Evolutionary conservation across 148 eudicot genomes (phyloP).

Genomic region (Rhododendron griersonianum): DNA sequence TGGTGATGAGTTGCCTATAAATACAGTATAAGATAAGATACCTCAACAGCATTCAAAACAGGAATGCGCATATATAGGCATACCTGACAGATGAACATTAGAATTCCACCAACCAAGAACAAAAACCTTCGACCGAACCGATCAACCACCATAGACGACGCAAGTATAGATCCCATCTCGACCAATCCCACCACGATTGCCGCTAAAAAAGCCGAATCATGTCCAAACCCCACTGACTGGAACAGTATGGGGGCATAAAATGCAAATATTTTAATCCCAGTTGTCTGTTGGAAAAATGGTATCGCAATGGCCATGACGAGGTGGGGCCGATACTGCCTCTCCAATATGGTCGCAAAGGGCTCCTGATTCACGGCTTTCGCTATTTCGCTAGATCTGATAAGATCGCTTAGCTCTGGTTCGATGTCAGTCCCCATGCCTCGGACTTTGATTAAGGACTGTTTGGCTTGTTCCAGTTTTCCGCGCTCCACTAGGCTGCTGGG

Average conservation of each 20-base stretch:
- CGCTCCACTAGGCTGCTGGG: slow-evolving; percentile 51
- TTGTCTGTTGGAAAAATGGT: slow-evolving; percentile 48
- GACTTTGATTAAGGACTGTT: slow-evolving; percentile 18
- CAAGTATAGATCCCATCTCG: slow-evolving; percentile 31
- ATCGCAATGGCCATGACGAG: slow-evolving; percentile 37
- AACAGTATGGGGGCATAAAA: slow-evolving; percentile 45
- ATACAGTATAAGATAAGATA: neutral
- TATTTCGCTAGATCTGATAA: slow-evolving; percentile 22
- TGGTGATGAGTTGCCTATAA: too few species aligned
- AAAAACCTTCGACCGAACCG: slow-evolving; percentile 40
- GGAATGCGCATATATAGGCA: neutral
- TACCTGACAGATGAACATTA: slow-evolving; percentile 42
- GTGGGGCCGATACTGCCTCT: slow-evolving; percentile 43
- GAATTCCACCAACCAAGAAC: slow-evolving; percentile 43
- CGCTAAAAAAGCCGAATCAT: slow-evolving; percentile 31
- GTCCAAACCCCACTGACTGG: slow-evolving; percentile 37
- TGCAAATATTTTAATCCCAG: slow-evolving; percentile 43
- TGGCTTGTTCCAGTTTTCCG: slow-evolving; percentile 31
- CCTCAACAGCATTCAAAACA: neutral
- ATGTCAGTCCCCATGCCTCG: slow-evolving; percentile 25
- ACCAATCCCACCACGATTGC: slow-evolving; percentile 34
- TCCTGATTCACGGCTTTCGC: slow-evolving; percentile 20
- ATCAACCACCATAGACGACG: slow-evolving; percentile 36
- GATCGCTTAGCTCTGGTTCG: slow-evolving; percentile 33
- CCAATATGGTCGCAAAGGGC: slow-evolving; percentile 38